phyloP scores from a whole-genome alignment of 2,329 filamentous ascomycete species.

The Fusarium duplospermum region DNA sequence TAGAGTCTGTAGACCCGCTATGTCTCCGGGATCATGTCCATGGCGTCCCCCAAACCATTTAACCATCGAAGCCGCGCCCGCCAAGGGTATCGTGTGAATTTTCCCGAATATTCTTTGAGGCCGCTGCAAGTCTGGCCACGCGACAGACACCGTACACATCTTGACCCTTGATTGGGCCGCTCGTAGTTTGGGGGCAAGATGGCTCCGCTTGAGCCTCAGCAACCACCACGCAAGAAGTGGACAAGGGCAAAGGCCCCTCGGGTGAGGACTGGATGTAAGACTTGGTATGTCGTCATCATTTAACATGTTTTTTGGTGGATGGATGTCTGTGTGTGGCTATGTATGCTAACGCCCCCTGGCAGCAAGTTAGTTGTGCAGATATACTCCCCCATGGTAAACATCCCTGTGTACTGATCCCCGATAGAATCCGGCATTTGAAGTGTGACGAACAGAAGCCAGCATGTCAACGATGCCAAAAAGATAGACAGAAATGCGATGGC shows the following conservation, averaged over 20 bases:
- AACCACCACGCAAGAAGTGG: slow-evolving; percentile 18
- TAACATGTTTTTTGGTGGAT: neutral
- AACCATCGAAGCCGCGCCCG: neutral
- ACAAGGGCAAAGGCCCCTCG: slow-evolving; percentile 22
- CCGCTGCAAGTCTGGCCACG: neutral
- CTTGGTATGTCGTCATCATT: slow-evolving; percentile 17
- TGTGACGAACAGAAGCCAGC: slow-evolving; percentile 26
- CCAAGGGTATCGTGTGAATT: neutral
- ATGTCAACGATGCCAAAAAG: slow-evolving; percentile 17
- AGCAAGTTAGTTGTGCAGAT: slow-evolving; percentile 14
- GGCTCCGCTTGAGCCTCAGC: slow-evolving; percentile 2
- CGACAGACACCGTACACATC: neutral
- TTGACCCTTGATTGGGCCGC: neutral
- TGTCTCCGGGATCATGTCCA: neutral
- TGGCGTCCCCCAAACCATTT: neutral
- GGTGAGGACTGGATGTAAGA: slow-evolving; percentile 28
- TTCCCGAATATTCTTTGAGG: neutral
- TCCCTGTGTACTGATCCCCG: neutral
- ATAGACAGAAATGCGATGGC: slow-evolving; percentile 28
- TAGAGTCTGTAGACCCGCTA: neutral
- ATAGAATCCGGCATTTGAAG: slow-evolving; percentile 33
- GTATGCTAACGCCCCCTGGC: neutral
- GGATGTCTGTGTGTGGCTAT: neutral
- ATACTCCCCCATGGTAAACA: neutral
- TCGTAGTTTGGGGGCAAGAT: slow-evolving; percentile 2